Evolutionary conservation across 176 grass and related monocot species (phyloP).

Genomic region (Leersia perrieri): DNA sequence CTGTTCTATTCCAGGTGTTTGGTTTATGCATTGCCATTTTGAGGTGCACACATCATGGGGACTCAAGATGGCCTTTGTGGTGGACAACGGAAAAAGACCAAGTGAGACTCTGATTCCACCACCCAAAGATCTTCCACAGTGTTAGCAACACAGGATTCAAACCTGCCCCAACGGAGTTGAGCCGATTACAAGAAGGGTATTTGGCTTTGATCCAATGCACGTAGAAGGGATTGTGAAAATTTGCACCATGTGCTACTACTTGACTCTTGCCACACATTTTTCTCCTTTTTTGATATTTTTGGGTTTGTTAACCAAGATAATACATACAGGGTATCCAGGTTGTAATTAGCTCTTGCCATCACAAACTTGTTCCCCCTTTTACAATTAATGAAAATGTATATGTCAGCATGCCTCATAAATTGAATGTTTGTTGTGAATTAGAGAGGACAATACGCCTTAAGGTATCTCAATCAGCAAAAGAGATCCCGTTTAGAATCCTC

Average conservation of each 20-base stretch:
- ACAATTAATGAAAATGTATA: conserved; percentile 37
- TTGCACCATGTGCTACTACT: conserved; percentile 37
- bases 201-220: conserved; percentile 1
- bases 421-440: conserved; percentile 11
- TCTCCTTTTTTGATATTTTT: conserved; percentile 26
- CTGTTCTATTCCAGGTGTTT: conserved; percentile 56
- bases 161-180: not conserved
- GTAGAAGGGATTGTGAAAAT: not conserved
- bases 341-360: conserved; percentile 29
- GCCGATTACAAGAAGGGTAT: conserved; percentile 29
- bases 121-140: conserved; percentile 65
- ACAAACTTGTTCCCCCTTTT: not conserved
- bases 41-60: conserved; percentile 86
- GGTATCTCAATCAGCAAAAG: not conserved
- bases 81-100: conserved; percentile 59
- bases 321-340: conserved; percentile 18
- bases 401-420: conserved; percentile 19
- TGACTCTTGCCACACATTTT: conserved; percentile 23
- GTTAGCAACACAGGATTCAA: conserved; percentile 30
- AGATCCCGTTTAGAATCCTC: not conserved
- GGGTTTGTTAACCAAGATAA: conserved; percentile 32
- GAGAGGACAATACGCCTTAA: not conserved
- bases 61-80: conserved; percentile 75
- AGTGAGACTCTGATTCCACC: conserved; percentile 64
- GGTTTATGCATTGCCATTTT: conserved; percentile 84